Base-by-base conservation (phyloP, 106 monocot species). In the Apostasia ramifera region DNA sequence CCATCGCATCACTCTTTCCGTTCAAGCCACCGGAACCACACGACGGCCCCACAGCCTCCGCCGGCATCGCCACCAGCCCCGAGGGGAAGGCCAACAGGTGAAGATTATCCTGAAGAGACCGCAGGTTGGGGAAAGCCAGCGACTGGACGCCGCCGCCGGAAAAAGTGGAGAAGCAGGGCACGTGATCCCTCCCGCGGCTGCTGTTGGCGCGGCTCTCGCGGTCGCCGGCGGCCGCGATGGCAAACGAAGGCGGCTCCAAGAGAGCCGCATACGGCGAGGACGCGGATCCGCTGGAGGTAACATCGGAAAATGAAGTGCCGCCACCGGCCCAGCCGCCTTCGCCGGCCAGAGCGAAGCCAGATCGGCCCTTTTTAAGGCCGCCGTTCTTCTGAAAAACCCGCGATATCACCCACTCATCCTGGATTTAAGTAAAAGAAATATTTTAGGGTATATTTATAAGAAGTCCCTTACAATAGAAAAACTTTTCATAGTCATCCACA, bases 141-240 rank as follows among this genome's bases (percentile, higher is more conserved):
- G 43, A 12, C 11, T 8, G 62, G 61, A 43, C 9, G 26, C 26
- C 26, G 26, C 26, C 26, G 11, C 11, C 41, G 4, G 9, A 7
- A 41, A 50, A 41, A 7, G 81, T 84, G 93, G 93, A 93, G 93
- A 93, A 93, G 93, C 93, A 93, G 93, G 93, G 77, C 86, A 91
- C 91, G 81, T 81, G 79, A 73, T 86, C 81, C 66, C 82, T 74
- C 55, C 69, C 74, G 14, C 55, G 54, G 73, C 26, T 59, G 9
- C 76, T 74, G 52, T 72, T 66, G 71, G 75, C 73, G 81, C 76
- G 71, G 76, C 43, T 64, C 40, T 59, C 76, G 6, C 71, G 72
- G 76, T 76, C 80, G 49, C 52, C 45, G 44, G 49, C 37, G 56
- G 69, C 14, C 39, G 70, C 44, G 26, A 61, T 59, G 8, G 53